Conservation (phyloP, 1,139 yeast genomes). For the Yamadazyma jaroonii region DNA sequence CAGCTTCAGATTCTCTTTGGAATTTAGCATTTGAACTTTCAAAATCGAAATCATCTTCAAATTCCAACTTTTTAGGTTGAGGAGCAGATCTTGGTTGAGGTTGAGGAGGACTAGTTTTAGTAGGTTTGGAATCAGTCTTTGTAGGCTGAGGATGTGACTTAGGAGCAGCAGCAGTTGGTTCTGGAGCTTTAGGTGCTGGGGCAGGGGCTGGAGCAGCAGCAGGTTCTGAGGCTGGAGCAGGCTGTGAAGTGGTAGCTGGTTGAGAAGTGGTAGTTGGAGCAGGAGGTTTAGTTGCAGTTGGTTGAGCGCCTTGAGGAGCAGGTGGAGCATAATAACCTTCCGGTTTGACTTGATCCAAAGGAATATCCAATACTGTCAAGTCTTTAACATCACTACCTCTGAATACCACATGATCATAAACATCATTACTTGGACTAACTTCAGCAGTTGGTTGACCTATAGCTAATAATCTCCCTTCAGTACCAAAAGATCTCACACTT, state of each 20-base stretch:
- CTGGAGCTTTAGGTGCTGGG: constrained; percentile 6
- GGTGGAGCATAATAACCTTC: constrained; percentile 4
- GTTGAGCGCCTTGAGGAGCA: constrained; percentile 5
- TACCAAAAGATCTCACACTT: constrained; percentile 83
- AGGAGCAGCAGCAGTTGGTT: constrained; percentile 7
- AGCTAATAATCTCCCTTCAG: constrained; percentile 78
- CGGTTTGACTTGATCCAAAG: constrained; percentile 53
- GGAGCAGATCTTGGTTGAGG: constrained; percentile 10
- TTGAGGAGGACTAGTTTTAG: constrained; percentile 9
- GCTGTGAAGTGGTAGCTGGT: constrained; percentile 4
- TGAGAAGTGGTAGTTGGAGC: constrained; percentile 11
- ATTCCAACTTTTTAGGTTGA: constrained; percentile 11
- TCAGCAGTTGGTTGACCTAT: constrained; percentile 65
- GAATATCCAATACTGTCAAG: constrained; percentile 73
- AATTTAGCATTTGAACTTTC: constrained; percentile 67
- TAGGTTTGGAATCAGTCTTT: constrained; percentile 11
- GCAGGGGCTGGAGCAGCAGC: constrained; percentile 8
- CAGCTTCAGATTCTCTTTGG: constrained; percentile 31
- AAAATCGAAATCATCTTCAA: constrained; percentile 50
- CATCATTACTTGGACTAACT: constrained; percentile 69
- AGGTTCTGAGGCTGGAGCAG: constrained; percentile 12
- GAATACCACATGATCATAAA: constrained; percentile 79
- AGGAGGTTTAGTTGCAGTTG: background rate
- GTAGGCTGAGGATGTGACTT: constrained; percentile 8
- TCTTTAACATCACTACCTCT: constrained; percentile 94